Evolutionary conservation across 23 red algal species (phyloP).

Genomic region (Gracilaria vermiculophylla): DNA sequence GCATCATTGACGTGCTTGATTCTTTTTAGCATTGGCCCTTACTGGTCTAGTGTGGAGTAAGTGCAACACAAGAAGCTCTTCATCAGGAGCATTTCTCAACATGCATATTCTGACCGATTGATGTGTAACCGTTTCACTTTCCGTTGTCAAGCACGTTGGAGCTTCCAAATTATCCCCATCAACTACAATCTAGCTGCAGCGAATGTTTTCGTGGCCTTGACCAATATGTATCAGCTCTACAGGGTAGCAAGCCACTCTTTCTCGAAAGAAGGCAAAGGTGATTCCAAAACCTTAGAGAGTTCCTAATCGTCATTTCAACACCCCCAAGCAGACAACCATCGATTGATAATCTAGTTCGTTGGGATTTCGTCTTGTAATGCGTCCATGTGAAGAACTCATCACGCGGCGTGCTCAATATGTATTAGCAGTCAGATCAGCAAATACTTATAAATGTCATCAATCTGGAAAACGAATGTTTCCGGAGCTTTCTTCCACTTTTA

Average conservation of each 20-base stretch:
- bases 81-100: not conserved
- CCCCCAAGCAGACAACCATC: not conserved
- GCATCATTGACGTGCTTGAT: not conserved
- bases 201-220: constrained; percentile 91
- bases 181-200: constrained; percentile 94
- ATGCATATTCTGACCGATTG: not conserved
- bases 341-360: no score
- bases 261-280: not conserved
- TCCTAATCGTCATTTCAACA: not conserved
- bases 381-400: no score
- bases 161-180: constrained; percentile 88
- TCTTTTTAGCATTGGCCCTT: constrained; percentile 29
- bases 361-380: no score
- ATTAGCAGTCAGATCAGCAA: no score
- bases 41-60: constrained; percentile 68
- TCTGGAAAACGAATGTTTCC: no score
- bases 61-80: not conserved
- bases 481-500: no score
- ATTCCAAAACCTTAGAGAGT: not conserved
- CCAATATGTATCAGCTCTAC: constrained; percentile 90
- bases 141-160: constrained; percentile 73
- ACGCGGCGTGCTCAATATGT: no score
- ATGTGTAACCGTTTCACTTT: not conserved
- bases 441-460: no score
- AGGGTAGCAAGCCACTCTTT: not conserved